These are phyloP conservation scores for Triticum turgidum DNA, from an alignment of 176 grass and related monocot species.

Conservation along the genomic window DNA sequence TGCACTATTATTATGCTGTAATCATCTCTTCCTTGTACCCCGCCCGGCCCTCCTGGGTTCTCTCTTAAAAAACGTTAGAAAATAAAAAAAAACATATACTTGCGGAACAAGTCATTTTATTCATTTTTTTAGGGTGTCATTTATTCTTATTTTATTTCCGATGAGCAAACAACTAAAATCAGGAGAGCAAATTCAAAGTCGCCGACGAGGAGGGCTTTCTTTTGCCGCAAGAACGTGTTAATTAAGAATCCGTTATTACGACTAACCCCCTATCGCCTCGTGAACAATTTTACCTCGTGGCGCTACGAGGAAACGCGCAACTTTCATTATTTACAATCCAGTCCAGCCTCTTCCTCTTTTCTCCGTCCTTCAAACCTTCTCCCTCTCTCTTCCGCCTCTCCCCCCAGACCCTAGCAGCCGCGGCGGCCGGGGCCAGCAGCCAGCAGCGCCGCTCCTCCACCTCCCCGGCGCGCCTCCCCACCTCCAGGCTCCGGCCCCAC, in stretches of 20 bases:
- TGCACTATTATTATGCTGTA: too few species aligned
- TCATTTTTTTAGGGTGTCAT: too few species aligned
- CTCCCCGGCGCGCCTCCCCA: background rate
- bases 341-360: background rate
- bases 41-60: too few species aligned
- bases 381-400: background rate
- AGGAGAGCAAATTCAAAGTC: background rate
- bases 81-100: too few species aligned
- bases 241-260: background rate
- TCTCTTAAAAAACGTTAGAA: too few species aligned
- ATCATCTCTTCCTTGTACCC: too few species aligned
- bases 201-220: background rate
- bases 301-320: background rate
- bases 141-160: too few species aligned
- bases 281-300: background rate
- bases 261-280: background rate
- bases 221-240: background rate
- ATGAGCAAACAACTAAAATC: background rate
- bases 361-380: background rate
- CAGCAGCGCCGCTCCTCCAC: background rate
- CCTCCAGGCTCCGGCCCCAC: background rate
- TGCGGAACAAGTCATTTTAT: background rate
- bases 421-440: constrained; percentile 5
- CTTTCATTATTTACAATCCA: background rate
- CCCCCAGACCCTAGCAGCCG: constrained; percentile 1